These are phyloP conservation scores for Bertia moriformis DNA, from an alignment of 2,329 filamentous ascomycete genomes.

Conservation along the genomic window DNA sequence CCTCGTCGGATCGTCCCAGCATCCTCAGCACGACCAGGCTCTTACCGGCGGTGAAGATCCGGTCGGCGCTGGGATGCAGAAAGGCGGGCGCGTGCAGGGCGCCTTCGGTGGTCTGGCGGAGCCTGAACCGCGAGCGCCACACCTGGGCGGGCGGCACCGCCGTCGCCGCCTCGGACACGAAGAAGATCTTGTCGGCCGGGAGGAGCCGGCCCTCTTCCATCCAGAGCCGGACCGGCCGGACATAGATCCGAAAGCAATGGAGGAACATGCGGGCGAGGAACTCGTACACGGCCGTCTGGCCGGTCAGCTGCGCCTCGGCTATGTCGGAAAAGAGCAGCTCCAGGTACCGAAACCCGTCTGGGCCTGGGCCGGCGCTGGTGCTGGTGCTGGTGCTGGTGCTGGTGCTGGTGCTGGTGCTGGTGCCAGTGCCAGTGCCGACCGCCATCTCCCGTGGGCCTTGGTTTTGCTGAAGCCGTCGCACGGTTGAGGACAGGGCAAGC, in stretches of 20 bases:
- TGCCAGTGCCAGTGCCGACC: neutral
- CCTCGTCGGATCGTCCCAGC: conserved; percentile 40
- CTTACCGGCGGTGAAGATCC: conserved; percentile 78
- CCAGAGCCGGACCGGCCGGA: conserved; percentile 68
- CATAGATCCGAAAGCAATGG: conserved; percentile 67
- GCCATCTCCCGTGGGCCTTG: conserved; percentile 8
- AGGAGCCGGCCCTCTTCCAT: conserved; percentile 66
- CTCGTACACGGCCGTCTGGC: conserved; percentile 43
- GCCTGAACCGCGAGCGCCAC: conserved; percentile 63
- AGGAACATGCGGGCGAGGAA: conserved; percentile 61
- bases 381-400: too few relatives aligned
- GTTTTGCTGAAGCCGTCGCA: conserved; percentile 36
- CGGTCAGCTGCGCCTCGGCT: conserved; percentile 54
- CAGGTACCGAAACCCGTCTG: conserved; percentile 56
- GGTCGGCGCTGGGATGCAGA: conserved; percentile 50
- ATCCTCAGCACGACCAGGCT: conserved; percentile 72
- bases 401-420: too few relatives aligned
- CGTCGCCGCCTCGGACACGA: conserved; percentile 46
- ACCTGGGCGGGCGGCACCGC: conserved; percentile 46
- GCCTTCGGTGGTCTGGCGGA: conserved; percentile 46
- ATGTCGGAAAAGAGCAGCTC: conserved; percentile 64
- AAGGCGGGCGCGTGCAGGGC: conserved; percentile 60
- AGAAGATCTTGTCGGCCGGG: conserved; percentile 56
- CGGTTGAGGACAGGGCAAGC: conserved; percentile 42
- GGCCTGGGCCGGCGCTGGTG: conserved; percentile 26